phyloP scores from a whole-genome alignment of 306 rosid genomes.

The Quillaja saponaria region DNA sequence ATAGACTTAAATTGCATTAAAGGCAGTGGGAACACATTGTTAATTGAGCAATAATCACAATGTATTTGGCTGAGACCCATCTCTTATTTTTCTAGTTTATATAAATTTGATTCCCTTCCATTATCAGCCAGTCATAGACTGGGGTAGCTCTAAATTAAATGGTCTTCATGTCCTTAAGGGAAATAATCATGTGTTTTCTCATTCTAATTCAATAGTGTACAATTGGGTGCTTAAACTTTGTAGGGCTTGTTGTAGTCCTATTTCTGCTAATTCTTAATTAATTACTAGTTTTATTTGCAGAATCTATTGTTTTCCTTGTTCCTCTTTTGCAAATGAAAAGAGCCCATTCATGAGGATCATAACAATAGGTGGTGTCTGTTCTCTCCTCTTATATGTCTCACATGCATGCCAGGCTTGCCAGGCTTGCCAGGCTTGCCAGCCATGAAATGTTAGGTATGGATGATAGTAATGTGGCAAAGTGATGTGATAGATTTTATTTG shows the following conservation, averaged over 20 bases:
- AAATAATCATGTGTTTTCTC: slow-evolving; percentile 5
- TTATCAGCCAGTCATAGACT: background rate
- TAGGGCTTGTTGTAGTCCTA: slow-evolving; percentile 38
- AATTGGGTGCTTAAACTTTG: slow-evolving; percentile 21
- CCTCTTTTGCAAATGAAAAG: slow-evolving; percentile 28
- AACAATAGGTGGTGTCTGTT: slow-evolving; percentile 8
- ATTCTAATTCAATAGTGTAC: background rate
- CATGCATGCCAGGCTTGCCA: slow-evolving; percentile 30
- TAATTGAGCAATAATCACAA: slow-evolving; percentile 40
- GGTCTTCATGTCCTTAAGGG: background rate
- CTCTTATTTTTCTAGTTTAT: too few species aligned
- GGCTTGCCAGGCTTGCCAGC: slow-evolving; percentile 34
- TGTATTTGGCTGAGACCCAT: slow-evolving; percentile 23
- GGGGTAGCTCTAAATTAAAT: background rate
- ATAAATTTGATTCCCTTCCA: too few species aligned
- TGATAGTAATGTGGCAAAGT: slow-evolving; percentile 24
- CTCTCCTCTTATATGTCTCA: slow-evolving; percentile 36
- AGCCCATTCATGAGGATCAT: slow-evolving; percentile 36
- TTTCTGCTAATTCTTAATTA: slow-evolving; percentile 1
- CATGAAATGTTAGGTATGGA: slow-evolving; percentile 45
- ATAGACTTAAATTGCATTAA: slow-evolving; percentile 53
- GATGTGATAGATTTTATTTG: slow-evolving; percentile 30
- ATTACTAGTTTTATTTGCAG: too few species aligned
- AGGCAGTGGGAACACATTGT: slow-evolving; percentile 54
- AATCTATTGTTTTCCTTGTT: too few species aligned